Percentiles rank a stretch among this genome's conserved stretches.
Evolutionary conservation across 345 rosid genomes (phyloP).

Genomic region (Atalantia buxifolia): DNA sequence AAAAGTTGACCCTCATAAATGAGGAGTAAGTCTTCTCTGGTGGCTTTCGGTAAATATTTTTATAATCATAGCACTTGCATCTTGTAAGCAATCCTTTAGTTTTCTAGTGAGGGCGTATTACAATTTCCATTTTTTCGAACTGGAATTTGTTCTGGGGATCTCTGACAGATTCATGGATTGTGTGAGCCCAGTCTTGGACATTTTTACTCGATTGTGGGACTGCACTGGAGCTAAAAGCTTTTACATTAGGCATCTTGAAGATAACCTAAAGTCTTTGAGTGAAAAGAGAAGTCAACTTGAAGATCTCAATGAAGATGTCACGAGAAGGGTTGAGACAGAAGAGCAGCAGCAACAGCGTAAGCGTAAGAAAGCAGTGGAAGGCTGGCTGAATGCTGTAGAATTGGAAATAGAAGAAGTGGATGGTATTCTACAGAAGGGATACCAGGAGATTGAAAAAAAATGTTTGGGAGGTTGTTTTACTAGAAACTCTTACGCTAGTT

Average conservation of each 20-base stretch:
- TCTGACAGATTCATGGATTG: background rate
- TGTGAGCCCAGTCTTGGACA: background rate
- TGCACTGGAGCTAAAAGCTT: background rate
- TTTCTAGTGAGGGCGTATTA: too few species aligned
- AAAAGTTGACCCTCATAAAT: too few species aligned
- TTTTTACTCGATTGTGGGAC: background rate
- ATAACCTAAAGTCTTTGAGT: background rate
- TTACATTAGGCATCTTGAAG: background rate
- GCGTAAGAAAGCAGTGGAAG: background rate
- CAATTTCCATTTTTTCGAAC: too few species aligned
- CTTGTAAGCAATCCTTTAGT: too few species aligned
- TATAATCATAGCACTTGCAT: too few species aligned
- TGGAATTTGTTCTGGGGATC: background rate
- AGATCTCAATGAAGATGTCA: background rate
- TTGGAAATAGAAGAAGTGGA: background rate
- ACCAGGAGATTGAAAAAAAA: background rate
- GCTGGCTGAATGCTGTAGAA: background rate
- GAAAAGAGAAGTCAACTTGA: background rate
- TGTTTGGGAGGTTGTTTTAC: slow-evolving; percentile 1
- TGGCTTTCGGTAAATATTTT: too few species aligned
- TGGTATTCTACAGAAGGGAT: background rate
- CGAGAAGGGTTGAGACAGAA: background rate
- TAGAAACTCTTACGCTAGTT: background rate
- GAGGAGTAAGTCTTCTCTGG: too few species aligned
- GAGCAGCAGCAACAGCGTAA: background rate